Base-by-base conservation (phyloP, 2,329 filamentous ascomycete genomes). In the Venturia oleaginea region DNA sequence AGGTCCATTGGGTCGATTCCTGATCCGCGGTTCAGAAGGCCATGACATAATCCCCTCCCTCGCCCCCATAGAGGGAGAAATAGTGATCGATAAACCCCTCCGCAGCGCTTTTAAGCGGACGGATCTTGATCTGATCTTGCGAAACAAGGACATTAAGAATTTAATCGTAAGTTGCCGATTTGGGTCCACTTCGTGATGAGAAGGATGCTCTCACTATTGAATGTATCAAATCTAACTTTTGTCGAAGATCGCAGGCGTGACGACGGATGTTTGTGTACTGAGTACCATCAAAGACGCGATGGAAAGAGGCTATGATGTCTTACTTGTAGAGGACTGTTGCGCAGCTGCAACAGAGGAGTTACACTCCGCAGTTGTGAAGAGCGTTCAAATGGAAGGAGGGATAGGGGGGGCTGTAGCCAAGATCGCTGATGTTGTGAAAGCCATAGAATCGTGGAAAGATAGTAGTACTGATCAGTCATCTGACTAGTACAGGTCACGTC, bases 21-120 rank as follows among this genome's bases (percentile, higher is more conserved):
- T 85, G 1, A 77, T 81, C 11, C 75, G 80, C 32, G 82, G 82
- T 38, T 81, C 83, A 70, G 79, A 80, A 63, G 82, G 82, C 13
- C 82, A 84, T 68, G 81, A 82, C 68, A 77, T 84, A 43, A 75
- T 84, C 30, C 79, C 83, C 69, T 81, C 83, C 68, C 73, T 85
- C 51, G 74, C 73, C 59, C 82, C 82, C 0, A 68, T 77, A 38
- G 77, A 81, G 1, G 78, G 78, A 19, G 83, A 85, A 70, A 72
- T 79, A 0, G 77, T 85, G 3, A 79, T 86, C 51, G 83, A 85
- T 70, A 85, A 84, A 71, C 80, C 81, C 2, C 82, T 83, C 11
- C 85, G 84, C 69, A 83, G 83, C 17, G 80, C 80, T 2, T 86
- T 84, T 69, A 85, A 81, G 80, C 74, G 83, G 67, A 84, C 82